Conservation (phyloP, 257 asterid genomes). For the Verbascum thapsus region DNA sequence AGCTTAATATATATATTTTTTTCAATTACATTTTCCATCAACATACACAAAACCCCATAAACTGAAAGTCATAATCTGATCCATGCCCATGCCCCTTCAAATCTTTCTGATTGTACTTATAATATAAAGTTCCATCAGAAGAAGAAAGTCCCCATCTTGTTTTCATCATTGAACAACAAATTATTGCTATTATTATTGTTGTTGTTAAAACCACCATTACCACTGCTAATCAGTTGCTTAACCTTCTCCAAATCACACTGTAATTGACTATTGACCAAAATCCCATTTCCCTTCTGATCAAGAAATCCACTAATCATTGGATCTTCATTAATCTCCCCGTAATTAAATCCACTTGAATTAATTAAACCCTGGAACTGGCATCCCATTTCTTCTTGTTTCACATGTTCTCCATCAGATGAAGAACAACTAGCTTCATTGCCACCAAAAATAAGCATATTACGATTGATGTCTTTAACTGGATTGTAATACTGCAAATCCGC, state of each 20-base stretch:
- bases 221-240: constrained; percentile 47
- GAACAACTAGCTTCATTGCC: constrained; percentile 57
- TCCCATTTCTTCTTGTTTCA: constrained; percentile 52
- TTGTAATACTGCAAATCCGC: constrained; percentile 36
- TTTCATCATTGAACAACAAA: constrained; percentile 51
- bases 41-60: constrained; percentile 50
- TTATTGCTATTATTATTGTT: constrained; percentile 16
- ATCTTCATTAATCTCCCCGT: constrained; percentile 32
- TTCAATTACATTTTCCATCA: constrained; percentile 38
- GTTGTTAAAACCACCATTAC: too few species aligned
- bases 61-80: constrained; percentile 34
- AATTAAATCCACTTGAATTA: constrained; percentile 21
- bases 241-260: constrained; percentile 60
- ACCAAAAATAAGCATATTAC: constrained; percentile 52
- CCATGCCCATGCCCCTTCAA: constrained; percentile 45
- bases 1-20: too few species aligned
- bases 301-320: constrained; percentile 27
- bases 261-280: constrained; percentile 32
- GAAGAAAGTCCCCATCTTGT: constrained; percentile 50
- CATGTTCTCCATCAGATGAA: constrained; percentile 60
- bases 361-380: constrained; percentile 27
- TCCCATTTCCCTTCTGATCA: too few species aligned
- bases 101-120: constrained; percentile 40
- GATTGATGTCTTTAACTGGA: constrained; percentile 35
- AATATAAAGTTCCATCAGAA: too few species aligned